phyloP scores from a whole-genome alignment of 2,329 filamentous ascomycete species.

The Trichoderma sp. region DNA sequence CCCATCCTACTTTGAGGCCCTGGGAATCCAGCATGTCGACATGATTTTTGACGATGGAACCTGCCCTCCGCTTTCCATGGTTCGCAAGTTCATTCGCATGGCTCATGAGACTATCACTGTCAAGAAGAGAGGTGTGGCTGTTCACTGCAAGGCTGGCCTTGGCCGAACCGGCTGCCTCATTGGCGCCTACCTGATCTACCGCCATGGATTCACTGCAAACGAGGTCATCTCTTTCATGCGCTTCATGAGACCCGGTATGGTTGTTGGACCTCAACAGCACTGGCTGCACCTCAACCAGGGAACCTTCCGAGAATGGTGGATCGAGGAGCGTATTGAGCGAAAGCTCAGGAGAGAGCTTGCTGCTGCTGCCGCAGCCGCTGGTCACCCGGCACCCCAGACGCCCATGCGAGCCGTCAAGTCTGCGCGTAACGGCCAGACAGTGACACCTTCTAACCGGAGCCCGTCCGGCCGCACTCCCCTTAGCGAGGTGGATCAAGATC shows the following conservation, averaged over 20 bases:
- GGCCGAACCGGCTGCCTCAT: conserved; percentile 95
- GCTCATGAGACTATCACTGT: conserved; percentile 93
- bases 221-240: conserved; percentile 98
- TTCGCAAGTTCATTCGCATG: conserved; percentile 91
- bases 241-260: conserved; percentile 99
- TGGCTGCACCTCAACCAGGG: conserved; percentile 98
- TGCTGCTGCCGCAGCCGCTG: conserved; percentile 36
- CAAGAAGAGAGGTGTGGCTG: conserved; percentile 89
- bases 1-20: conserved; percentile 92
- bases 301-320: conserved; percentile 98
- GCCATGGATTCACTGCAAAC: conserved; percentile 95
- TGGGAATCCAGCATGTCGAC: conserved; percentile 93
- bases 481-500: conserved; percentile 89
- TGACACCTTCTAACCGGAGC: conserved; percentile 81
- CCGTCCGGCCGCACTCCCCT: conserved; percentile 78
- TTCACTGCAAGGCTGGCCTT: conserved; percentile 97
- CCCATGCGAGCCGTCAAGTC: conserved; percentile 62
- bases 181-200: conserved; percentile 95
- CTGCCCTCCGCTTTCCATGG: conserved; percentile 84
- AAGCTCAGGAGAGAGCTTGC: conserved; percentile 63
- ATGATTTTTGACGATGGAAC: conserved; percentile 99
- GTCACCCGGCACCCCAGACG: conserved; percentile 55
- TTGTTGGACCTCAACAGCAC: conserved; percentile 97
- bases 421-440: conserved; percentile 66
- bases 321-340: conserved; percentile 79